Conservation (phyloP, 2,329 filamentous ascomycete species). For the Akanthomyces uredinophilus region DNA sequence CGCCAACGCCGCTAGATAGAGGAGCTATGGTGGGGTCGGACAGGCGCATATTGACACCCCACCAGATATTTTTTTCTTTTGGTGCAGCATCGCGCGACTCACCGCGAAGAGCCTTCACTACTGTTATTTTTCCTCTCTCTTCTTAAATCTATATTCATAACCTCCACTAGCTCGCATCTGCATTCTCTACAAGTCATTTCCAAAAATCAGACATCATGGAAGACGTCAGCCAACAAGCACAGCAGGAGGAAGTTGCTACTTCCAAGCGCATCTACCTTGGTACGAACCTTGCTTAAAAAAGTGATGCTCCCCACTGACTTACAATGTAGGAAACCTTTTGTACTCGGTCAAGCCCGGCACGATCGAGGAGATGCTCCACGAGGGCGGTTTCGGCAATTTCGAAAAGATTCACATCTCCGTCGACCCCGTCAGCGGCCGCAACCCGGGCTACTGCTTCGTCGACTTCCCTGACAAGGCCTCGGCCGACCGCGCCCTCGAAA, state of each 20-base stretch:
- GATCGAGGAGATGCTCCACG: conserved; percentile 53
- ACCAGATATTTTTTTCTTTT: conserved; percentile 14
- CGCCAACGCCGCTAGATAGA: neutral
- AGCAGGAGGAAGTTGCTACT: conserved; percentile 22
- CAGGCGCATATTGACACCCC: conserved; percentile 14
- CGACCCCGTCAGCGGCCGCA: conserved; percentile 60
- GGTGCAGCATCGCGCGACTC: conserved; percentile 10
- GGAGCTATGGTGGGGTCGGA: conserved; percentile 12
- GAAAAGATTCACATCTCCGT: conserved; percentile 69
- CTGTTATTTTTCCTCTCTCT: neutral
- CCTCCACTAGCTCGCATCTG: neutral
- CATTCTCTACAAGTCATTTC: neutral
- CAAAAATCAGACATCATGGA: neutral
- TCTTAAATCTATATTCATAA: neutral
- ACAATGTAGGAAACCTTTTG: conserved; percentile 44
- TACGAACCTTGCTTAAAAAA: conserved; percentile 1
- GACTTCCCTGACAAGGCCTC: conserved; percentile 55
- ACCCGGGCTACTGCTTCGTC: conserved; percentile 71
- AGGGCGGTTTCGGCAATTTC: conserved; percentile 38
- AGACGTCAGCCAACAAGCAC: conserved; percentile 3
- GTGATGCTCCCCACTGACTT: neutral
- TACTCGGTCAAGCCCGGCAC: conserved; percentile 51
- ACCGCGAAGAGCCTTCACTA: conserved; percentile 1
- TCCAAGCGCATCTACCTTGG: conserved; percentile 55
- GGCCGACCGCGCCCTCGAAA: conserved; percentile 52